Evolutionary conservation across 2,329 filamentous ascomycete genomes (phyloP), one percentile per base, ranked within the genome.

Genomic region (Polytolypa hystricis): DNA sequence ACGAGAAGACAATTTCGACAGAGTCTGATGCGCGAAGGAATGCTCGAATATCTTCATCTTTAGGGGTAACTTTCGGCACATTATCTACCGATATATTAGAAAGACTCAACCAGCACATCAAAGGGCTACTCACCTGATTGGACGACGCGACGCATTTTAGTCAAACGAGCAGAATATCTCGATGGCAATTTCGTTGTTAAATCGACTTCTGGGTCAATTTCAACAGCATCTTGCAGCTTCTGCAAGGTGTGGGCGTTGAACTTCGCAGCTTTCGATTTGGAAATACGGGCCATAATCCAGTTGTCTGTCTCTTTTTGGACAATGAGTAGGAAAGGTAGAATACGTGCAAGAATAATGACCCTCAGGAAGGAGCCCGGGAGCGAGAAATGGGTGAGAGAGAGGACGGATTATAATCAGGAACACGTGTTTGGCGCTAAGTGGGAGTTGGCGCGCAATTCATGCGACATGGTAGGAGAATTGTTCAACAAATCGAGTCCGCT

Each of bases 231-330:
- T 41, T 48, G 41, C 32, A 53, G 30, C 37, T 39, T 48, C 33
- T 40, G 47, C 39, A 53, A 38, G 6, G 39, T 46, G 42, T 45
- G 45, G 16, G 32, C 35, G 36, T 53, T 52, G 40, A 52, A 51
- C 27, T 38, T 42, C 30, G 41, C 41, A 20, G 47, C 47, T 45
- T 42, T 49, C 10, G 47, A 48, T 26, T 45, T n/a, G n/a, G n/a
- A n/a, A n/a, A 11, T n/a, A 18, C 21, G n/a, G n/a, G n/a, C n/a
- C n/a, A n/a, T n/a, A n/a, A n/a, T n/a, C n/a, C n/a, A n/a, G n/a
- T n/a, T n/a, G n/a, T n/a, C n/a, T n/a, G n/a, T n/a, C n/a, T n/a
- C n/a, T n/a, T n/a, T n/a, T n/a, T n/a, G n/a, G n/a, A n/a, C n/a
- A n/a, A n/a, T n/a, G n/a, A n/a, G n/a, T n/a, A n/a, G n/a, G n/a